A percentile compares a stretch with the other conserved stretches of the same genome.
Conservation (phyloP, 208 protist species). For the Trypanosoma cruzi region DNA sequence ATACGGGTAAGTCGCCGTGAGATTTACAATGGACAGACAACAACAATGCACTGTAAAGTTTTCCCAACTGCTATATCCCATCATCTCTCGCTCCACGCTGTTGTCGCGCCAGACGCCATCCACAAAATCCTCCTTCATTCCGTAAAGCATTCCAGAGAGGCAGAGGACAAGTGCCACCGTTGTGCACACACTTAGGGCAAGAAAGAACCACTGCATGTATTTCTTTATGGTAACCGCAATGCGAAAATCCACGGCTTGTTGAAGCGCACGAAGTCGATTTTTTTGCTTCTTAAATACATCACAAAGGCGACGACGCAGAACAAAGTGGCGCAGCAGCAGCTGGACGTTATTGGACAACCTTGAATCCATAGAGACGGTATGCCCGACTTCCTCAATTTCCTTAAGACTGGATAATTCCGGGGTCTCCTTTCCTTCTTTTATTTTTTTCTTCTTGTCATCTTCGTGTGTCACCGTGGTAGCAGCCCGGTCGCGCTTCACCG, state of each 20-base stretch:
- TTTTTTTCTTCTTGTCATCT: no score
- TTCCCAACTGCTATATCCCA: slow-evolving; percentile 57
- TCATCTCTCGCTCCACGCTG: slow-evolving; percentile 35
- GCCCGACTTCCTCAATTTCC: background rate
- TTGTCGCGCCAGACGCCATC: slow-evolving; percentile 26
- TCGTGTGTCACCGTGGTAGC: no score
- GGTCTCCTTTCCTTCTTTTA: background rate
- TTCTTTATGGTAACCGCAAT: slow-evolving; percentile 43
- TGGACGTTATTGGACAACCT: slow-evolving; percentile 12
- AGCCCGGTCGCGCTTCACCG: background rate
- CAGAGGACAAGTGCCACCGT: slow-evolving; percentile 46
- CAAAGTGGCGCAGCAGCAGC: slow-evolving; percentile 48
- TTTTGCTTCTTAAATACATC: slow-evolving; percentile 43
- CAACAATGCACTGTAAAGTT: slow-evolving; percentile 64
- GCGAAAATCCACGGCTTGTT: slow-evolving; percentile 56
- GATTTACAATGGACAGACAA: slow-evolving; percentile 41
- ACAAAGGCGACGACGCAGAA: slow-evolving; percentile 54
- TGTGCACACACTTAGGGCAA: slow-evolving; percentile 46
- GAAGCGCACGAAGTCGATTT: slow-evolving; percentile 40
- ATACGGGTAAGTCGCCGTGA: slow-evolving; percentile 41
- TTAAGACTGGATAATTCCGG: background rate
- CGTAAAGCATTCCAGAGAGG: slow-evolving; percentile 55
- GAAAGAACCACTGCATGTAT: slow-evolving; percentile 51
- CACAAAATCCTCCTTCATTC: slow-evolving; percentile 37
- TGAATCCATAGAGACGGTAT: background rate